These are phyloP conservation scores for Cladosporium sp. DNA, from an alignment of 2,329 filamentous ascomycete species.

Conservation along the genomic window DNA sequence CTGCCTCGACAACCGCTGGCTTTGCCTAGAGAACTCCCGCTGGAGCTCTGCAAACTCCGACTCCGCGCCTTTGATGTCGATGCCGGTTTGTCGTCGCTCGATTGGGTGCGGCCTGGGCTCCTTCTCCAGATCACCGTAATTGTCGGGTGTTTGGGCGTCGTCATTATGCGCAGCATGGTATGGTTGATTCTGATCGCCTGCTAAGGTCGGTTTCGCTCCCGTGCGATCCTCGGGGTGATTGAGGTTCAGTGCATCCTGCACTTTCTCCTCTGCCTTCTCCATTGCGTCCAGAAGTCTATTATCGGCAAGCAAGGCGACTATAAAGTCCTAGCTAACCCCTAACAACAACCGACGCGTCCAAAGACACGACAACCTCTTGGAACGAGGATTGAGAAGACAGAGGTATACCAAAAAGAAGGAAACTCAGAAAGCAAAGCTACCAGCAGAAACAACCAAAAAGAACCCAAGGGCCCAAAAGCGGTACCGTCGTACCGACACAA, in stretches of 20 bases:
- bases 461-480: not conserved
- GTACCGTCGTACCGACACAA: not conserved
- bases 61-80: conserved; percentile 69
- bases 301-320: not conserved
- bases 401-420: not conserved
- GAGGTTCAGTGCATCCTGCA: conserved; percentile 32
- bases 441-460: not conserved
- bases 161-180: not conserved
- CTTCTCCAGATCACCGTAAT: conserved; percentile 18
- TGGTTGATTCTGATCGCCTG: conserved; percentile 21
- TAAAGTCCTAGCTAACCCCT: not conserved
- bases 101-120: conserved; percentile 2
- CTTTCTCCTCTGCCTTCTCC: conserved; percentile 28
- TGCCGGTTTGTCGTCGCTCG: conserved; percentile 42
- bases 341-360: not conserved
- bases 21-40: conserved; percentile 46
- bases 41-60: conserved; percentile 70
- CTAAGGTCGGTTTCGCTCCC: conserved; percentile 25
- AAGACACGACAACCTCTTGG: not conserved
- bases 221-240: conserved; percentile 31
- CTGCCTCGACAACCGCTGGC: conserved; percentile 46
- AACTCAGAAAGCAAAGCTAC: not conserved
- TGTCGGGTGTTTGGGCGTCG: not conserved
- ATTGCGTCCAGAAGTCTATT: conserved; percentile 18
- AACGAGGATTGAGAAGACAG: not conserved